Percentiles rank a stretch among this genome's conserved stretches.
These are phyloP conservation scores for Cladorrhinum sp. DNA, from an alignment of 2,329 filamentous ascomycete genomes.

Conservation along the genomic window DNA sequence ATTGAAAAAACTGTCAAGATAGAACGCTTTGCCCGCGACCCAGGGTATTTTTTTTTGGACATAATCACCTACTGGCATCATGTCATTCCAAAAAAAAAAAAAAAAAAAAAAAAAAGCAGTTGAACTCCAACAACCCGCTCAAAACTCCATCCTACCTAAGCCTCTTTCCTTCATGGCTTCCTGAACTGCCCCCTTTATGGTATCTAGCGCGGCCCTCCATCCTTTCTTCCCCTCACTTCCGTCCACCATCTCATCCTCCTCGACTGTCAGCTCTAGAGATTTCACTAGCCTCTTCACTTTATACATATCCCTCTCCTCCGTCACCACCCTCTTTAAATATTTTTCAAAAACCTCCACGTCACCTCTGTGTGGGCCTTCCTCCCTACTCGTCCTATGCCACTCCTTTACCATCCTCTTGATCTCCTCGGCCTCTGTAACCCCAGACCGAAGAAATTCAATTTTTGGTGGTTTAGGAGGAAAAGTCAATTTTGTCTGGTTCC, in stretches of 20 bases:
- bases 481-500: conserved; percentile 40
- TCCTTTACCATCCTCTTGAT: conserved; percentile 70
- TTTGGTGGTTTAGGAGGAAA: conserved; percentile 48
- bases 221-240: conserved; percentile 32
- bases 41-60: neutral
- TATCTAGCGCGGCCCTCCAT: conserved; percentile 47
- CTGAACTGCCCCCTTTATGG: conserved; percentile 52
- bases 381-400: conserved; percentile 71
- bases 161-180: conserved; percentile 55
- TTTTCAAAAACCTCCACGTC: conserved; percentile 72
- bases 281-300: conserved; percentile 86
- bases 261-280: conserved; percentile 60
- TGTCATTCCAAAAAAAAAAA: too few species aligned
- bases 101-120: neutral
- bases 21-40: too few species aligned
- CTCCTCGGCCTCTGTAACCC: conserved; percentile 49
- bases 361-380: conserved; percentile 72
- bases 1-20: too few species aligned
- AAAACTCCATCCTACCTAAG: conserved; percentile 53
- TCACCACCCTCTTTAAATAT: conserved; percentile 70
- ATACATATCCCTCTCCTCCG: conserved; percentile 76
- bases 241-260: conserved; percentile 40
- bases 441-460: conserved; percentile 44
- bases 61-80: neutral
- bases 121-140: conserved; percentile 7